Conservation (phyloP, 2,329 filamentous ascomycete species). For the Colletotrichum salicis region DNA sequence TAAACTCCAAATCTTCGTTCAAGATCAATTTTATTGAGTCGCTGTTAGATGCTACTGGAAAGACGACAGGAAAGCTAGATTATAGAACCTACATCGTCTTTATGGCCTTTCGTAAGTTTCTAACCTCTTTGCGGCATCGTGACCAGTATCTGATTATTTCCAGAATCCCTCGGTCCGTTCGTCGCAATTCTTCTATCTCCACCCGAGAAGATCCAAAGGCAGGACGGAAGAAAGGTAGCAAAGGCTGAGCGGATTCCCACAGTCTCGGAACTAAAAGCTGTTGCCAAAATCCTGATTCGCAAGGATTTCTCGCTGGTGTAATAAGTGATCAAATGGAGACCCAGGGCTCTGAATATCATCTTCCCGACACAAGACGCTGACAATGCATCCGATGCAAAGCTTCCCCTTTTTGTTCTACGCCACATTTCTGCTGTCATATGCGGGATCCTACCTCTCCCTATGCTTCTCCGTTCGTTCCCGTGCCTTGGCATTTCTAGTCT, state of each 20-base stretch:
- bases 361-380: accelerated
- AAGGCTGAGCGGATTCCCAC: background rate
- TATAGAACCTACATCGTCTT: slow-evolving; percentile 21
- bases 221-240: background rate
- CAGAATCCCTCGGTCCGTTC: slow-evolving; percentile 9
- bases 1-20: accelerated
- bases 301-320: slow-evolving; percentile 34
- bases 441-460: slow-evolving; percentile 37
- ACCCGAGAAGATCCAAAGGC: slow-evolving; percentile 2
- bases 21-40: background rate
- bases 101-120: slow-evolving; percentile 2
- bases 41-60: background rate
- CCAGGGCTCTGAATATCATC: too few species aligned
- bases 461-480: slow-evolving; percentile 38
- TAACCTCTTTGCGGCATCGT: background rate
- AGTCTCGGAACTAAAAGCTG: background rate
- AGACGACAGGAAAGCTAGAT: slow-evolving; percentile 12
- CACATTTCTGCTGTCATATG: slow-evolving; percentile 37
- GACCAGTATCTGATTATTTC: background rate
- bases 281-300: slow-evolving; percentile 15
- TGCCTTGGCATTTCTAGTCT: slow-evolving; percentile 37
- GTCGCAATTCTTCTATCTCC: slow-evolving; percentile 8
- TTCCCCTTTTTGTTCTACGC: slow-evolving; percentile 28
- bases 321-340: background rate
- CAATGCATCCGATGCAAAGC: background rate